phyloP scores from a whole-genome alignment of 2,329 filamentous ascomycete genomes.

The Cadophora malorum region DNA sequence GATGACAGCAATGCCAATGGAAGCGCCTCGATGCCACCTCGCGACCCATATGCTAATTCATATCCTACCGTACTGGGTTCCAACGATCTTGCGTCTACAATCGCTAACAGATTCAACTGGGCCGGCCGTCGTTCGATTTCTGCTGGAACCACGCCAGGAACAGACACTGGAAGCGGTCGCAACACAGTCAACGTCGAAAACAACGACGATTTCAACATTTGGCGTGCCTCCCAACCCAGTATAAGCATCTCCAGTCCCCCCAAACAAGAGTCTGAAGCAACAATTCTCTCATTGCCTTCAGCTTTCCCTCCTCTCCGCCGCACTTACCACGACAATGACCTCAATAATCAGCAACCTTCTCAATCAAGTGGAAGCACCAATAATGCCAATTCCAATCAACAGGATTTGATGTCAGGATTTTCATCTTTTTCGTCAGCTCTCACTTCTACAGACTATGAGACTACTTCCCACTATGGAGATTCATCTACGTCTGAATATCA shows the following conservation, averaged over 20 bases:
- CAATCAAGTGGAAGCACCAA: neutral
- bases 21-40: neutral
- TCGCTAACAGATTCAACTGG: neutral
- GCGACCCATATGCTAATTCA: neutral
- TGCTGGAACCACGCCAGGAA: neutral
- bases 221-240: neutral
- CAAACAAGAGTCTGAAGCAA: neutral
- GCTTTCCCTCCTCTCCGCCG: neutral
- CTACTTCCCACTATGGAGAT: neutral
- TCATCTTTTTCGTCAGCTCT: neutral
- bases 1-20: neutral
- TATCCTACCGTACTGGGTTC: neutral
- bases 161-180: neutral
- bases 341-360: neutral
- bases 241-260: neutral
- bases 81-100: neutral
- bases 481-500: neutral
- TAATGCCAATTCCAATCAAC: neutral
- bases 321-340: neutral
- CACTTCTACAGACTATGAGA: neutral
- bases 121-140: neutral
- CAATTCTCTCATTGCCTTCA: neutral
- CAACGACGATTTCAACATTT: neutral
- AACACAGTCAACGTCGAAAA: neutral
- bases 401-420: neutral